Base-by-base conservation (phyloP, 768 basidiomycete genomes). In the Mycena galericulata region DNA sequence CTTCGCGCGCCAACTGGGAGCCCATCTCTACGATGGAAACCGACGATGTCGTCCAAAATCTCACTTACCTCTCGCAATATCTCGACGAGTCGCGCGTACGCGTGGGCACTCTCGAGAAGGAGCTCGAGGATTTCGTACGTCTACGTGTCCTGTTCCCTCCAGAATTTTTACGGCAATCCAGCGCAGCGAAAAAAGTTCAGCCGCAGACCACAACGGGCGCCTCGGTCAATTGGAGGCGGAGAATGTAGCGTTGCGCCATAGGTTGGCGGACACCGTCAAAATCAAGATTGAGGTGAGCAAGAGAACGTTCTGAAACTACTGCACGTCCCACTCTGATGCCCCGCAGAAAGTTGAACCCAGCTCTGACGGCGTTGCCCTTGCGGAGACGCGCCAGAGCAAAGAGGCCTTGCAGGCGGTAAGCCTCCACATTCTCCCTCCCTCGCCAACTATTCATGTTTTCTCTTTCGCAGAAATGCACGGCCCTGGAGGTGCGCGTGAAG, bases 21-120 rank as follows among this genome's bases (percentile, higher is more conserved):
- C 9, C 7, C n/a, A 4, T 14, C 27, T 14, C 26, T n/a, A n/a
- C n/a, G n/a, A 56, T 56, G 54, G 38, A 34, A 6, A 27, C 54
- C 22, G 58, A 46, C n/a, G 57, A 10, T 29, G 24, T 63, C 18
- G 54, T 65, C 8, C 34, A 65, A 3, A 59, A 65, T 26, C 40
- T 65, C 3, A 18, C 27, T 0, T 65, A 43, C 24, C 45, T 65
- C 1, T 57, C 56, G 1, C 26, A 58, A n/a, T 65, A 65, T 41
- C 15, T 65, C 8, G 36, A 65, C 1, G 40, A 51, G n/a, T 66
- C 57, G 2, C 40, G 30, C 0, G 18, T 18, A 0, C 65, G 65
- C 15, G 50, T 66, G 1, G 14, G 20, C 7, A 18, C 32, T 14
- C 50, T 66, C 1, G 56, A 66, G 30, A 34, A 54, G 8, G 65